Evolutionary conservation across 257 asterid species (phyloP).

Genomic region (Schizonepeta tenuifolia): DNA sequence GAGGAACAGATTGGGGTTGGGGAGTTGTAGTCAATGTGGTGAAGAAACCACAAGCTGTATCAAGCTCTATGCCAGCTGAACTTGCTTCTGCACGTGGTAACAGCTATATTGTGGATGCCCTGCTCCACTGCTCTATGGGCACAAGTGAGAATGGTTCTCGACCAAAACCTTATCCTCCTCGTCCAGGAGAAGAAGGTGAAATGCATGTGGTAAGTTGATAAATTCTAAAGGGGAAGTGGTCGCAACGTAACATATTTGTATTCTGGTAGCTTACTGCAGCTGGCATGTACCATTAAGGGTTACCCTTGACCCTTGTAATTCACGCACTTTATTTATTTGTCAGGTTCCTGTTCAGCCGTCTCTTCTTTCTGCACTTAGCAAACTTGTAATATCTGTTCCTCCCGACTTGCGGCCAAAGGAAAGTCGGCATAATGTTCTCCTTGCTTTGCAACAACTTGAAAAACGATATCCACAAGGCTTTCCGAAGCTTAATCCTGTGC

Average conservation of each 20-base stretch:
- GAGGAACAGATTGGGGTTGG: slow-evolving; percentile 99
- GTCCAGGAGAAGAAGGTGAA: slow-evolving; percentile 94
- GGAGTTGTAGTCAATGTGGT: slow-evolving; percentile 96
- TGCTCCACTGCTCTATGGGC: slow-evolving; percentile 87
- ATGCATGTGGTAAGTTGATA: slow-evolving; percentile 90
- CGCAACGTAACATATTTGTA: slow-evolving; percentile 21
- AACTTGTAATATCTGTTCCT: slow-evolving; percentile 81
- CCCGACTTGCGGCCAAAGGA: slow-evolving; percentile 91
- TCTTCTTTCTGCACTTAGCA: slow-evolving; percentile 87
- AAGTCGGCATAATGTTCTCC: slow-evolving; percentile 81
- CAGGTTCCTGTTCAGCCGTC: slow-evolving; percentile 97
- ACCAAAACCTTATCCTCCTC: slow-evolving; percentile 88
- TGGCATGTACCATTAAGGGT: slow-evolving; percentile 7
- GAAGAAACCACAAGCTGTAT: slow-evolving; percentile 62
- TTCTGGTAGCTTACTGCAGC: slow-evolving; percentile 13
- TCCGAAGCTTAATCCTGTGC: slow-evolving; percentile 88
- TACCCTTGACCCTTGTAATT: slow-evolving; percentile 13
- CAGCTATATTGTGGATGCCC: slow-evolving; percentile 80
- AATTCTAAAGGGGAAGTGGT: neutral
- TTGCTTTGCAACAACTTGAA: slow-evolving; percentile 86
- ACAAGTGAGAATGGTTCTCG: slow-evolving; percentile 75
- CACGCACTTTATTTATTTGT: slow-evolving; percentile 31
- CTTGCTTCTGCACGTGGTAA: slow-evolving; percentile 85
- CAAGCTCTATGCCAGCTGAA: slow-evolving; percentile 85
- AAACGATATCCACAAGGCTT: slow-evolving; percentile 90